These are phyloP conservation scores for Biancaea sappan DNA, from an alignment of 306 rosid genomes.

Conservation along the genomic window DNA sequence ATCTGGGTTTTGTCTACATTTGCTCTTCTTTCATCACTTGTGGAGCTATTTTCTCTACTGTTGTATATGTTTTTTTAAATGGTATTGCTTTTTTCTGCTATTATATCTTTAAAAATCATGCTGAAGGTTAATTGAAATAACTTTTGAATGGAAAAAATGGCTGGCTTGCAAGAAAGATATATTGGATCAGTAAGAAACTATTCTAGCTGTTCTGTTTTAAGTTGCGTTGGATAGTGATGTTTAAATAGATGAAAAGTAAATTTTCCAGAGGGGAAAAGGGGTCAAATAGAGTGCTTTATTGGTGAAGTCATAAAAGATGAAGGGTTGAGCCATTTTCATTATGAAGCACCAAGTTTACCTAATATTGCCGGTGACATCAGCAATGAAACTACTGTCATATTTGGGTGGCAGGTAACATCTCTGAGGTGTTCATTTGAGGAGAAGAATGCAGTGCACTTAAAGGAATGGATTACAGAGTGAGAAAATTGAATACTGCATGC, in stretches of 20 bases:
- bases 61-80: neutral
- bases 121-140: neutral
- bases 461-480: conserved; percentile 9
- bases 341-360: neutral
- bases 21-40: neutral
- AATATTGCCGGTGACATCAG: conserved; percentile 1
- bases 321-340: neutral
- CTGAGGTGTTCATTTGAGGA: neutral
- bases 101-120: conserved; percentile 24
- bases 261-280: conserved; percentile 1
- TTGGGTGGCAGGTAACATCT: neutral
- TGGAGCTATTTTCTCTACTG: neutral
- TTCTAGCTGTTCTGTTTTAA: neutral
- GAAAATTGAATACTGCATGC: neutral
- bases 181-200: neutral
- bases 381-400: neutral
- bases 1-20: neutral
- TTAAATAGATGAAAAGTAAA: neutral
- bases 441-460: neutral
- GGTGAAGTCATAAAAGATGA: conserved; percentile 15
- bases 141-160: conserved; percentile 19
- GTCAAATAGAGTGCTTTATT: neutral
- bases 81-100: conserved; percentile 3
- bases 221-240: neutral
- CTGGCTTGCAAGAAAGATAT: neutral